These are phyloP conservation scores for Pistacia vera DNA, from an alignment of 345 rosid genomes.

Conservation along the genomic window DNA sequence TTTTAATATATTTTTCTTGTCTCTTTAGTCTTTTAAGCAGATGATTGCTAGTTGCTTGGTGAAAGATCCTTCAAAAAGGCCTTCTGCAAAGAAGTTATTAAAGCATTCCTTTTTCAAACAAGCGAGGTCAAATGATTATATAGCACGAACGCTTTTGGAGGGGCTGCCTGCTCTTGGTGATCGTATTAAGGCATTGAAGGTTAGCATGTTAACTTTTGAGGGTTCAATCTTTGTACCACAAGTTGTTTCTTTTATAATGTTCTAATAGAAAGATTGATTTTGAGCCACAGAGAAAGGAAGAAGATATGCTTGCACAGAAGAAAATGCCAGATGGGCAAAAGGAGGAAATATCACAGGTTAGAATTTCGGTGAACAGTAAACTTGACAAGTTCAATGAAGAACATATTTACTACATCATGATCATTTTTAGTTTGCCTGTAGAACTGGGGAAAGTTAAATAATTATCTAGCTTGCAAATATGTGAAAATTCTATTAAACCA, in stretches of 20 bases:
- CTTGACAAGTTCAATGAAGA: neutral
- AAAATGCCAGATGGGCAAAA: conserved; percentile 94
- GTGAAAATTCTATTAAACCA: neutral
- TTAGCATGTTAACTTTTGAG: conserved; percentile 23
- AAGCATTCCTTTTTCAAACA: conserved; percentile 98
- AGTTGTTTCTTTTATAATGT: conserved; percentile 1
- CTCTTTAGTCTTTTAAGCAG: conserved; percentile 90
- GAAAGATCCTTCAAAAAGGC: conserved; percentile 95
- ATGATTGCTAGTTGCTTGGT: conserved; percentile 99
- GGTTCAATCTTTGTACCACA: neutral
- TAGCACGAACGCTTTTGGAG: conserved; percentile 73
- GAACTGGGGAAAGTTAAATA: neutral
- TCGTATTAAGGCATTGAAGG: conserved; percentile 90
- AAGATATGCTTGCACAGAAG: conserved; percentile 98
- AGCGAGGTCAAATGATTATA: conserved; percentile 90
- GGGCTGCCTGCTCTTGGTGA: conserved; percentile 96
- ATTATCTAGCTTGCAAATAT: neutral
- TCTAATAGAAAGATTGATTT: conserved; percentile 25
- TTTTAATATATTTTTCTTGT: conserved; percentile 23
- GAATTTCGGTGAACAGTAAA: neutral
- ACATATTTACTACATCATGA: neutral
- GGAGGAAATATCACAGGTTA: conserved; percentile 96
- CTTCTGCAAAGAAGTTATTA: conserved; percentile 76
- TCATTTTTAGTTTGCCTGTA: neutral
- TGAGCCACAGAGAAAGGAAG: conserved; percentile 79